Base-by-base conservation (phyloP, 192 early-diverging fungal genomes). In the Entomortierella parvispora region DNA sequence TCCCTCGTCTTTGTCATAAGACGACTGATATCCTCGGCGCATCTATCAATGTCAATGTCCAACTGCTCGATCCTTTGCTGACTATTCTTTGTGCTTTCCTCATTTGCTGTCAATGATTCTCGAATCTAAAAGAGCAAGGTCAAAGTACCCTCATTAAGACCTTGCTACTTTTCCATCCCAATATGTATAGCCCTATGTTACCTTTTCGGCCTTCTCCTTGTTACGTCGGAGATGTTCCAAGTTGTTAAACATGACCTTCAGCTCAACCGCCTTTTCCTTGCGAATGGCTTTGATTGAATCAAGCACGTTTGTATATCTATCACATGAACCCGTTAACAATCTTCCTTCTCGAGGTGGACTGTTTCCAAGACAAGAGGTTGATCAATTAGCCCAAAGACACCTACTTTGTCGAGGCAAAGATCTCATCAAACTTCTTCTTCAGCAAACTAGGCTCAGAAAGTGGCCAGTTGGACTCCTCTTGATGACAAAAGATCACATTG, bases 361-460 rank as follows among this genome's bases (percentile, higher is more conserved):
- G 26, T 31, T 23, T n/a, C 50, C 29, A 47, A 23, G 8, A 49
- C 25, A 17, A 10, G n/a, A 42, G 17, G 31, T 6, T 45, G 5
- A 45, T 26, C n/a, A 50, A 33, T 4, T 15, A 33, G 11, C 8
- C 15, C 10, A 31, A 34, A 58, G 28, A 58, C 32, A n/a, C 77
- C 65, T 82, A 95, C 82, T 91, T 82, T 20, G 94, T 96, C 1
- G 94, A 88, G 0, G 93, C 92, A 84, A 99, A 99, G 45, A 99
- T 99, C 18, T 98, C 98, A 82, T 99, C 97, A 83, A 99, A 99
- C 65, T 92, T 94, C 67, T 98, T 98, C 68, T 99, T 99, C 34
- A 99, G 65, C 5, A 86, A 65, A 4, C 82, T 62, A 0, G 97
- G 90, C 69, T 99, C 98, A 0, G 95, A 87, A 11, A 99, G 85